Base-by-base conservation (phyloP, 2,329 filamentous ascomycete genomes). In the Harringtonia aguacate region DNA sequence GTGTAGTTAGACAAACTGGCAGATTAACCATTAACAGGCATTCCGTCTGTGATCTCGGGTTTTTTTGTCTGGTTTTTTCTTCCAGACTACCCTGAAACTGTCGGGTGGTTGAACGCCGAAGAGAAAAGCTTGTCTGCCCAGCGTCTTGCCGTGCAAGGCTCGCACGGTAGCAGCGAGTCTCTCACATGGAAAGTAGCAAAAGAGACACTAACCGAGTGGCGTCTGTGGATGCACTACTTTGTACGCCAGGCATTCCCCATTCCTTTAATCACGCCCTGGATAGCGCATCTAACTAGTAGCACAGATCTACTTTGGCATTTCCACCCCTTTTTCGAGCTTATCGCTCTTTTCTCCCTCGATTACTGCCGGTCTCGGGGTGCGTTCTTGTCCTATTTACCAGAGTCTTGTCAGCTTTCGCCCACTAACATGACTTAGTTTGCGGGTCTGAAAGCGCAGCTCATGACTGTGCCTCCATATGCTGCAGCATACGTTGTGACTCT, bases 181-280 rank as follows among this genome's bases (percentile, higher is more conserved):
- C 73, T 79, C 53, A 81, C 73, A 1, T 76, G 82, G 59, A 66
- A 63, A 18, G 84, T 88, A 51, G 84, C 79, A 65, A 84, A 78
- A 55, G 71, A 77, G 20, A 86, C 79, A 51, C 65, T 78, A 4
- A 79, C 75, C 46, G 79, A 78, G 52, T 73, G 78, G 59, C 73
- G 73, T 1, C 69, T 86, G 45, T 88, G 86, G 52, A 79, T 79
- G 1, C 70, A 79, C 43, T 83, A 83, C 20, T 53, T 77, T 29
- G 64, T 72, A 22, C 4, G 42, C 27, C 8, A n/a, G n/a, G n/a
- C 17, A 21, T 3, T 14, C 14, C 14, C n/a, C 12, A 5, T 22
- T 20, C 17, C 14, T 4, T 15, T 14, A 13, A n/a, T 24, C 4
- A 30, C 2, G 4, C 8, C 24, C 8, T 21, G 14, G 17, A 12